Percentiles rank a stretch among this genome's conserved stretches.
Conservation (phyloP, 257 asterid genomes). For the Linaria vulgaris region DNA sequence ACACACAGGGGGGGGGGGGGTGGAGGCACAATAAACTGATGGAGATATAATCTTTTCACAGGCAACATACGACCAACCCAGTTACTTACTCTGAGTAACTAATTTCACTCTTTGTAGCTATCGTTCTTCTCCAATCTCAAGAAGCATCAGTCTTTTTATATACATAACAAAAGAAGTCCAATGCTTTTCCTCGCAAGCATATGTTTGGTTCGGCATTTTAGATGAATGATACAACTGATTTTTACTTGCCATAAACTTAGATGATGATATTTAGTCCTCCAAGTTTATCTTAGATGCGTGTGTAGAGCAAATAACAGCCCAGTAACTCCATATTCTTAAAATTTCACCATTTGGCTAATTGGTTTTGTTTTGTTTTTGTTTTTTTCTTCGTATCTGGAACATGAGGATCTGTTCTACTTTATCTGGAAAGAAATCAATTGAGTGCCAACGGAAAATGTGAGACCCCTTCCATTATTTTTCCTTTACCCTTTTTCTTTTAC, state of each 20-base stretch:
- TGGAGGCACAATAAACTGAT: neutral
- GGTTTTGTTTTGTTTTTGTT: too few relatives aligned
- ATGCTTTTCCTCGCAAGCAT: neutral
- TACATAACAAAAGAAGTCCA: neutral
- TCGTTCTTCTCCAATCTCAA: neutral
- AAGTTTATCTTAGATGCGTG: too few relatives aligned
- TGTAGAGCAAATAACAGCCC: neutral
- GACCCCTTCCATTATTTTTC: neutral
- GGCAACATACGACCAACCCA: neutral
- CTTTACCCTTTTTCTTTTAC: neutral
- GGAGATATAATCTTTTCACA: slow-evolving; percentile 3
- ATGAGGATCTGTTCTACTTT: neutral
- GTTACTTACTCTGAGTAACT: neutral
- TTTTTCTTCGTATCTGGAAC: neutral
- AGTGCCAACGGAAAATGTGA: neutral
- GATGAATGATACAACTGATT: too few relatives aligned
- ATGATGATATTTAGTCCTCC: too few relatives aligned
- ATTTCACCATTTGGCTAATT: neutral
- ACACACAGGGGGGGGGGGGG: neutral
- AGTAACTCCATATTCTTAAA: neutral
- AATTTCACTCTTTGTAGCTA: neutral
- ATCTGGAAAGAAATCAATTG: neutral
- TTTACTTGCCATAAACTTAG: too few relatives aligned
- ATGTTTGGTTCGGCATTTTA: too few relatives aligned
- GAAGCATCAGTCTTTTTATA: neutral